phyloP scores from a whole-genome alignment of 768 basidiomycete genomes.

The Lactarius psammicola region DNA sequence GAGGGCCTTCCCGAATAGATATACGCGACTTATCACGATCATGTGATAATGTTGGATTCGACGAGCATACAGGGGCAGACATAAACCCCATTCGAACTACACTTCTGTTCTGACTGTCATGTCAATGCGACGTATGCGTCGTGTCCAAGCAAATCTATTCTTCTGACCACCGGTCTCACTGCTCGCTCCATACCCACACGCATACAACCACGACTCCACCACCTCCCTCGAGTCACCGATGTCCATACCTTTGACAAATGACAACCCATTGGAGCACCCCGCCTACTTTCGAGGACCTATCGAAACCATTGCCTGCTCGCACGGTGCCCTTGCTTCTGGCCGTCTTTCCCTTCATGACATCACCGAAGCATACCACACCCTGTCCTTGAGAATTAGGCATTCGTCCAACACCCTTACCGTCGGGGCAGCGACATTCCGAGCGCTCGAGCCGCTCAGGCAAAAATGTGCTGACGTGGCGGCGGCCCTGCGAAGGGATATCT shows the following conservation, averaged over 20 bases:
- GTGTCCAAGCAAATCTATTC: not conserved
- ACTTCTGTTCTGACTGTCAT: conserved; percentile 7
- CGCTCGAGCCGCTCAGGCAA: conserved; percentile 11
- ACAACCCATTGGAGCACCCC: conserved; percentile 11
- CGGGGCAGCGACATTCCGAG: conserved; percentile 1
- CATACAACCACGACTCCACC: not conserved
- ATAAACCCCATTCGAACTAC: not conserved
- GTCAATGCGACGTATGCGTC: not conserved
- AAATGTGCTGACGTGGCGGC: conserved; percentile 7
- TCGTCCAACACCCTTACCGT: not conserved
- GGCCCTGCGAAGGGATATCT: conserved; percentile 20
- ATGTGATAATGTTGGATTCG: conserved; percentile 11
- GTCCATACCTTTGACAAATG: conserved; percentile 2
- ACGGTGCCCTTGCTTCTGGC: not conserved
- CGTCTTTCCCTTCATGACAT: conserved; percentile 20
- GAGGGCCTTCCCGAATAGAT: not conserved
- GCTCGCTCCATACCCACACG: too few relatives aligned
- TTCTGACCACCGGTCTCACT: too few relatives aligned
- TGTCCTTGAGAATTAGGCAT: conserved; percentile 19
- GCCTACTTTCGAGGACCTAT: conserved; percentile 18
- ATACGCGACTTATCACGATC: conserved; percentile 12
- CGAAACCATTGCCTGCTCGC: conserved; percentile 23
- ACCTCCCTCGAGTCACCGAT: not conserved
- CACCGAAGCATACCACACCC: conserved; percentile 19
- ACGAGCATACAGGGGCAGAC: not conserved